Conservation (phyloP, 1,139 yeast genomes). For the Saccharomycopsis phalli region DNA sequence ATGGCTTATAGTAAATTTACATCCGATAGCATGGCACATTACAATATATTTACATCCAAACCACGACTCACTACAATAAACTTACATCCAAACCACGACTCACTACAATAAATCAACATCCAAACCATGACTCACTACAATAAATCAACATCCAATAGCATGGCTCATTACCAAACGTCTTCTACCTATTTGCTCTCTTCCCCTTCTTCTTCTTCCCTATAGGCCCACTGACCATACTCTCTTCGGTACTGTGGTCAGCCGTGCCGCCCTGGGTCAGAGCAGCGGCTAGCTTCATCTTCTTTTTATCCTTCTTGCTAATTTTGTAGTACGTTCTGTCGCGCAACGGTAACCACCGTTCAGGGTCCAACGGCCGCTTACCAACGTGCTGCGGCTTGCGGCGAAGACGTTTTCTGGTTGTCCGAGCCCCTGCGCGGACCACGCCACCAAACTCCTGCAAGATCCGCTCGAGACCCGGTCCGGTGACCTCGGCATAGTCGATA, state of each 20-base stretch:
- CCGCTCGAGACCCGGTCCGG: conserved; percentile 3
- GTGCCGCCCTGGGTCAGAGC: conserved; percentile 69
- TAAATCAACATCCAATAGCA: too few species aligned
- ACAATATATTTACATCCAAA: too few species aligned
- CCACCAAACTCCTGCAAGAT: conserved; percentile 2
- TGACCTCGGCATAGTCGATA: conserved; percentile 4
- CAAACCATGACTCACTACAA: too few species aligned
- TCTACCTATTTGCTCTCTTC: conserved; percentile 45
- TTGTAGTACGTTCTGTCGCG: conserved; percentile 77
- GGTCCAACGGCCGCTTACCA: conserved; percentile 34
- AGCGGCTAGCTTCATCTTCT: conserved; percentile 44
- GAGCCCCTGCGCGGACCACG: background rate
- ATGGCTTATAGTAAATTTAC: too few species aligned
- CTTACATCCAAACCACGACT: too few species aligned
- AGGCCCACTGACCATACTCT: conserved; percentile 27
- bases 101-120: too few species aligned
- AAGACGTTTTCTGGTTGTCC: too few species aligned
- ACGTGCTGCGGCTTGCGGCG: conserved; percentile 33
- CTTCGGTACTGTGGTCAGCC: conserved; percentile 45
- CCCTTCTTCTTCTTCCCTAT: conserved; percentile 34
- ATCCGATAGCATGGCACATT: too few species aligned
- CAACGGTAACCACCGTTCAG: conserved; percentile 88
- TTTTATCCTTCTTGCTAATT: conserved; percentile 49
- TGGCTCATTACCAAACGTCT: too few species aligned
- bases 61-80: too few species aligned